phyloP scores from a whole-genome alignment of 306 rosid species.

The Boehmeria nivea region DNA sequence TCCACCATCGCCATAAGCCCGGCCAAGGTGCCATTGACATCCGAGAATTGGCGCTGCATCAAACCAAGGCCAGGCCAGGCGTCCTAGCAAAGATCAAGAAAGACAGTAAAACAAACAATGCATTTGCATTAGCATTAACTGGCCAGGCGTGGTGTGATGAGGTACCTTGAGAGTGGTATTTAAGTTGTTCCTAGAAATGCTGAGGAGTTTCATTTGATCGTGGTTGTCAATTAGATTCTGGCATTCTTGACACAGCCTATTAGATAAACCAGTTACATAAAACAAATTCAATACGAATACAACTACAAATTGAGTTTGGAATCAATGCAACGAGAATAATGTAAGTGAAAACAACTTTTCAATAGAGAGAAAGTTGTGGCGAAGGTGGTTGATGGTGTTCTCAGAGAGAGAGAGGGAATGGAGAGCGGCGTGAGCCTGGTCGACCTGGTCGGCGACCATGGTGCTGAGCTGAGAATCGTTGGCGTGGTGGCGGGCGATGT shows the following conservation, averaged over 20 bases:
- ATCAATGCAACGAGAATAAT: not conserved
- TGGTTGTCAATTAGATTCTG: constrained; percentile 92
- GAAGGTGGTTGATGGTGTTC: constrained; percentile 63
- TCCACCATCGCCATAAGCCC: too few relatives aligned
- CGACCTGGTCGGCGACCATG: constrained; percentile 97
- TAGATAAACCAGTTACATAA: constrained; percentile 24
- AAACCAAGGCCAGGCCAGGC: too few relatives aligned
- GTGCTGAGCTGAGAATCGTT: constrained; percentile 99
- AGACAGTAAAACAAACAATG: not conserved
- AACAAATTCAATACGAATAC: too few relatives aligned
- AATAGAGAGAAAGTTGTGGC: constrained; percentile 80
- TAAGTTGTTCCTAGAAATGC: constrained; percentile 93
- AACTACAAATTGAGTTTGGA: too few relatives aligned
- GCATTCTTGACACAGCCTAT: constrained; percentile 89
- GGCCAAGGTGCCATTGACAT: too few relatives aligned
- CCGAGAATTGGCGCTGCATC: too few relatives aligned
- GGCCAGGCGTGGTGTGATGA: too few relatives aligned
- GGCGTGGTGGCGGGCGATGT: constrained; percentile 97
- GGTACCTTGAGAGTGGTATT: constrained; percentile 87
- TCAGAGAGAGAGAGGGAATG: constrained; percentile 72
- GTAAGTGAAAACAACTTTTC: constrained; percentile 43
- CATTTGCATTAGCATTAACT: not conserved
- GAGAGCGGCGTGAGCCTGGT: constrained; percentile 78
- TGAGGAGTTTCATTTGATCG: constrained; percentile 96
- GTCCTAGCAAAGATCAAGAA: constrained; percentile 58